Conservation (phyloP, 2,329 filamentous ascomycete species). For the Sphaerulina populicola region DNA sequence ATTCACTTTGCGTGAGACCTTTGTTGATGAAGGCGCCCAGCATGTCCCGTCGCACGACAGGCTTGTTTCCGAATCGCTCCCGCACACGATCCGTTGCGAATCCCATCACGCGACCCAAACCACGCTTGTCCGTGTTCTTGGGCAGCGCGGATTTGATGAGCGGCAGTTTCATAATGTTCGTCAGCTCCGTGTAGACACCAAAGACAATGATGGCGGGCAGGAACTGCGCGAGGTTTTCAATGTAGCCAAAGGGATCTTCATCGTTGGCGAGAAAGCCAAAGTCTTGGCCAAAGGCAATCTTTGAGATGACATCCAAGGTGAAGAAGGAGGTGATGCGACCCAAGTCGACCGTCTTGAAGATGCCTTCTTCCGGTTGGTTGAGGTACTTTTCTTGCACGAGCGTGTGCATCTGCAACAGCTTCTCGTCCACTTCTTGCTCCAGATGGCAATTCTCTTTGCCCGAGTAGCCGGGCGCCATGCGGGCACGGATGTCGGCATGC, state of each 20-base stretch:
- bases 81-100: constrained; percentile 42
- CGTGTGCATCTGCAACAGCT: constrained; percentile 30
- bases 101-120: constrained; percentile 34
- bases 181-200: constrained; percentile 38
- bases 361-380: constrained; percentile 25
- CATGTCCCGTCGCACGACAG: constrained; percentile 45
- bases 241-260: constrained; percentile 44
- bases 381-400: constrained; percentile 33
- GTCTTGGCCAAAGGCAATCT: constrained; percentile 37
- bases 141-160: constrained; percentile 39
- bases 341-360: constrained; percentile 33
- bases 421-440: constrained; percentile 34
- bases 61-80: constrained; percentile 40
- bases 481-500: constrained; percentile 33
- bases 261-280: constrained; percentile 47
- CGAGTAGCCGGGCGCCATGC: constrained; percentile 35
- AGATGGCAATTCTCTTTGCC: constrained; percentile 36
- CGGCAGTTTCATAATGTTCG: constrained; percentile 37
- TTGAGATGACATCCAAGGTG: constrained; percentile 38
- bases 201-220: constrained; percentile 42
- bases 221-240: constrained; percentile 38
- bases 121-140: constrained; percentile 41
- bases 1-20: constrained; percentile 37
- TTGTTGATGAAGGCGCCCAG: constrained; percentile 46
- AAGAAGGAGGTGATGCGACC: constrained; percentile 34